phyloP scores from a whole-genome alignment of 768 basidiomycete species.

The Daedaleopsis nitida region DNA sequence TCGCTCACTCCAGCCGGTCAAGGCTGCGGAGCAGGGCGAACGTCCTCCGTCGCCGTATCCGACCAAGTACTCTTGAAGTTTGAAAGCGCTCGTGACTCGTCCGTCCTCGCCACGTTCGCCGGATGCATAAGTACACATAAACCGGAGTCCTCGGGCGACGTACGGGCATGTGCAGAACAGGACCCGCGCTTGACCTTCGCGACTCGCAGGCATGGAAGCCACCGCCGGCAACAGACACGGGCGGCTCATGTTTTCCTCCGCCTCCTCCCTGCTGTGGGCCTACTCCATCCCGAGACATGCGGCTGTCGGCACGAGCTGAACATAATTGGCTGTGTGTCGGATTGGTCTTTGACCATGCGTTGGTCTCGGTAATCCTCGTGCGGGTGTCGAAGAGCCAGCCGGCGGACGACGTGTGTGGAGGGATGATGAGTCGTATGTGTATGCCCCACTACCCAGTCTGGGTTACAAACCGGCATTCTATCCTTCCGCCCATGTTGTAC shows the following conservation, averaged over 20 bases:
- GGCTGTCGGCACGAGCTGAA: neutral
- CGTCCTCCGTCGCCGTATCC: too few relatives aligned
- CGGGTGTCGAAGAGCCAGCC: too few relatives aligned
- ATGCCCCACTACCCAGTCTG: too few relatives aligned
- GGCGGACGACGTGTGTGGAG: too few relatives aligned
- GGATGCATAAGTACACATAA: neutral
- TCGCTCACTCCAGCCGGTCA: neutral
- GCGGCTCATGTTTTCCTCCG: neutral
- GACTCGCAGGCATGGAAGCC: neutral
- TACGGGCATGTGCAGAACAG: neutral
- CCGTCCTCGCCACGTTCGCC: neutral
- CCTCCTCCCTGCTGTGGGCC: neutral
- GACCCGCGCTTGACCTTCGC: neutral
- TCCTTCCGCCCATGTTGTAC: too few relatives aligned
- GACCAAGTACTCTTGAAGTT: neutral
- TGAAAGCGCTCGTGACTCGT: neutral
- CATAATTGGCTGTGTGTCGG: neutral
- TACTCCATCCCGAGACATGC: neutral
- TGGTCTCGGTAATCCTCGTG: too few relatives aligned
- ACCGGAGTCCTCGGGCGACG: neutral
- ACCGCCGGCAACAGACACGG: neutral
- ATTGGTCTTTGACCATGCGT: neutral
- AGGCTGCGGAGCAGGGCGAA: too few relatives aligned
- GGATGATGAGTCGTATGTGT: too few relatives aligned
- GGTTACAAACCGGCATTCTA: too few relatives aligned